Percentiles rank a stretch among this genome's conserved stretches.
Evolutionary conservation across 805 yeast genomes (phyloP).

Genomic region (Zygosaccharomyces kombuchaensis): DNA sequence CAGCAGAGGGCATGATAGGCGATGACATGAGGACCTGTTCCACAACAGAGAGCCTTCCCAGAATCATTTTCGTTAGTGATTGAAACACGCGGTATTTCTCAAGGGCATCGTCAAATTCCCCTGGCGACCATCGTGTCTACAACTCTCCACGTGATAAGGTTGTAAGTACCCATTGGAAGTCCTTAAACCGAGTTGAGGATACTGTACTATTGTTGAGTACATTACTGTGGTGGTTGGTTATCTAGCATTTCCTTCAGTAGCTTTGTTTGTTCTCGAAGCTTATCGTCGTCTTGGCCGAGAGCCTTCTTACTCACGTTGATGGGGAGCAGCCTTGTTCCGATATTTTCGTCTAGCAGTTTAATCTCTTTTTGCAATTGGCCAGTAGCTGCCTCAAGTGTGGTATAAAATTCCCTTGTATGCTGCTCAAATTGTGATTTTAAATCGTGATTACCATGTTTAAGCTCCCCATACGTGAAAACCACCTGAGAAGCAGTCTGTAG

Average conservation of each 20-base stretch:
- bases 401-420: slow-evolving; percentile 27
- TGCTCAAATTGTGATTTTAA: slow-evolving; percentile 30
- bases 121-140: neutral
- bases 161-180: neutral
- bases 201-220: neutral
- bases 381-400: slow-evolving; percentile 23
- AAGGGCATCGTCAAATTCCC: slow-evolving; percentile 1
- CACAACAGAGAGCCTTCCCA: neutral
- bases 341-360: slow-evolving; percentile 28
- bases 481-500: slow-evolving; percentile 31
- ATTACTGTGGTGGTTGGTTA: neutral
- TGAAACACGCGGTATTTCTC: neutral
- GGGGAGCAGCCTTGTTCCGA: slow-evolving; percentile 31
- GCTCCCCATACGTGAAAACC: slow-evolving; percentile 29
- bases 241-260: slow-evolving; percentile 15
- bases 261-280: slow-evolving; percentile 27
- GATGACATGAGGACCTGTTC: neutral
- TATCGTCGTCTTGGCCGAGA: slow-evolving; percentile 33
- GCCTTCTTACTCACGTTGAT: slow-evolving; percentile 32
- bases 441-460: slow-evolving; percentile 30
- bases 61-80: neutral
- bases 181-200: neutral
- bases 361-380: slow-evolving; percentile 27
- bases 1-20: neutral
- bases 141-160: neutral